Percentiles rank a stretch among this genome's conserved stretches.
phyloP scores from a whole-genome alignment of 345 rosid genomes.

The Angophora floribunda region DNA sequence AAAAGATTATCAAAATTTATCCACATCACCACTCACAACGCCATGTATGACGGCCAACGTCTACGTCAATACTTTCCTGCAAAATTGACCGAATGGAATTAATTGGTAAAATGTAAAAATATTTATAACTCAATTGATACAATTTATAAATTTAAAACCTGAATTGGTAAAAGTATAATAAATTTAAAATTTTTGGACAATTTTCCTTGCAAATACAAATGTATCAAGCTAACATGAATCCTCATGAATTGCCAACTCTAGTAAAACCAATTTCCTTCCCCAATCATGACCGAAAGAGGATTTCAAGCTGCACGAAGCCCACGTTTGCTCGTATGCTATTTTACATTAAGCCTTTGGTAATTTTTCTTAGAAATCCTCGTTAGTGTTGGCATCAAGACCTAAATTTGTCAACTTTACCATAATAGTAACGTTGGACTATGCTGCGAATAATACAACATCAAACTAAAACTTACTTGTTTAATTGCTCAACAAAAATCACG shows the following conservation, averaged over 20 bases:
- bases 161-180: no score
- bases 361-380: background rate
- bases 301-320: background rate
- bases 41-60: accelerated
- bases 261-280: background rate
- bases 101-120: no score
- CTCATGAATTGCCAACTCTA: background rate
- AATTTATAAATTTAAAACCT: no score
- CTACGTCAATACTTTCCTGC: no score
- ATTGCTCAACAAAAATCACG: background rate
- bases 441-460: background rate
- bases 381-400: background rate
- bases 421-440: background rate
- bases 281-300: background rate
- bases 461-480: background rate
- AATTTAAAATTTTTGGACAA: no score
- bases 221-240: background rate
- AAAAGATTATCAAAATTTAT: no score
- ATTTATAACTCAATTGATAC: background rate
- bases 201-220: no score
- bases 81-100: no score
- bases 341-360: background rate
- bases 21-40: accelerated
- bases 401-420: no score
- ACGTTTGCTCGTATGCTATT: background rate